A percentile compares a stretch with the other conserved stretches of the same genome.
These are phyloP conservation scores for Aspergillus sp. DNA, from an alignment of 2,329 filamentous ascomycete species.

Conservation along the genomic window DNA sequence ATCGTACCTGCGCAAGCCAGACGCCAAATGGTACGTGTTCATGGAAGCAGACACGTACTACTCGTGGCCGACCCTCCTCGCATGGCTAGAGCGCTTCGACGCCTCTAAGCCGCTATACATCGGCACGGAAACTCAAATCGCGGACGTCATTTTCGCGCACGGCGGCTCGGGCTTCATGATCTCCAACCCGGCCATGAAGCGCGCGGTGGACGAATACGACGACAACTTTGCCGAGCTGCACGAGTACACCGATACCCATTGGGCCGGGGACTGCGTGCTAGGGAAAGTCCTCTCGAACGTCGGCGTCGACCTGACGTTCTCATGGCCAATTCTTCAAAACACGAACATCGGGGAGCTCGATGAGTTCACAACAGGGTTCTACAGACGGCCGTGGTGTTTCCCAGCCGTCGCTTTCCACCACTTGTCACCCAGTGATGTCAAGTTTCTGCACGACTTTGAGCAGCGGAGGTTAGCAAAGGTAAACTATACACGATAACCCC, in stretches of 20 bases:
- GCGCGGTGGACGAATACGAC: slow-evolving; percentile 44
- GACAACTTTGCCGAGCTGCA: slow-evolving; percentile 45
- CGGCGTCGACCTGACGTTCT: slow-evolving; percentile 45
- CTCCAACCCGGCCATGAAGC: slow-evolving; percentile 51
- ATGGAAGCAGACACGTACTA: slow-evolving; percentile 61
- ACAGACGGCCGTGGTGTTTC: slow-evolving; percentile 51
- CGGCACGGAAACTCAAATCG: slow-evolving; percentile 55
- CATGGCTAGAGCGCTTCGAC: slow-evolving; percentile 55
- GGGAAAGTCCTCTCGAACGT: slow-evolving; percentile 49
- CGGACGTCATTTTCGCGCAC: slow-evolving; percentile 52
- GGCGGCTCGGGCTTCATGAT: slow-evolving; percentile 56
- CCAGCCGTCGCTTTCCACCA: slow-evolving; percentile 53
- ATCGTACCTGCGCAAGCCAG: slow-evolving; percentile 43
- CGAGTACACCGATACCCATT: slow-evolving; percentile 46
- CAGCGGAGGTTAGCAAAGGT: slow-evolving; percentile 35
- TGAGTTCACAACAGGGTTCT: slow-evolving; percentile 40
- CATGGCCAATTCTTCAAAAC: slow-evolving; percentile 50
- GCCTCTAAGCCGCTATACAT: slow-evolving; percentile 51
- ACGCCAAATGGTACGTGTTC: slow-evolving; percentile 60
- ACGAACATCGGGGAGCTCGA: slow-evolving; percentile 46
- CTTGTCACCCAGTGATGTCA: slow-evolving; percentile 43
- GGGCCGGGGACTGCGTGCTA: slow-evolving; percentile 53
- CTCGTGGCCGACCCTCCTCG: slow-evolving; percentile 53
- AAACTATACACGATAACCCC: not conserved
- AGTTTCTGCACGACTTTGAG: slow-evolving; percentile 48